These are phyloP conservation scores for Lagenidium giganteum DNA, from an alignment of 352 stramenopile genomes.

Conservation along the genomic window DNA sequence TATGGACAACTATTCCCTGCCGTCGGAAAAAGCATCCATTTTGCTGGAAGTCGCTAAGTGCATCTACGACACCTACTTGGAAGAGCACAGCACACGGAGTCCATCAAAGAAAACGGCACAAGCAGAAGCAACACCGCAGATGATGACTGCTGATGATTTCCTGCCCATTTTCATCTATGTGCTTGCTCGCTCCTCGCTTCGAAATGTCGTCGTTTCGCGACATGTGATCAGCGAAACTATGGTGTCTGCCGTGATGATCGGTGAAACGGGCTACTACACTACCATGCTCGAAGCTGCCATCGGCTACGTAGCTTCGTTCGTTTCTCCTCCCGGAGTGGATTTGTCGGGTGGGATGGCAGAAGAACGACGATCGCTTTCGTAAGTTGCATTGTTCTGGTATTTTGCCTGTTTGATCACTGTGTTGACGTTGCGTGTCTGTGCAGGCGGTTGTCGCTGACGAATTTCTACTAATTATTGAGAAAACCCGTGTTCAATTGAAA, in stretches of 20 bases:
- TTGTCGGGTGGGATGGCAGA: no score
- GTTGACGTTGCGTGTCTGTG: no score
- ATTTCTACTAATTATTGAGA: no score
- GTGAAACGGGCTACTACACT: slow-evolving; percentile 76
- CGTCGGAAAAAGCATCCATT: slow-evolving; percentile 57
- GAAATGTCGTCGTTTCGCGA: slow-evolving; percentile 48
- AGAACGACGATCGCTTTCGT: no score
- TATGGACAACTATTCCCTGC: slow-evolving; percentile 72
- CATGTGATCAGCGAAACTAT: slow-evolving; percentile 77
- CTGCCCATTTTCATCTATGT: slow-evolving; percentile 80
- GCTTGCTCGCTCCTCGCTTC: slow-evolving; percentile 40
- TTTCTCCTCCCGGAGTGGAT: no score
- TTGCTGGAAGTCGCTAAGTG: slow-evolving; percentile 63
- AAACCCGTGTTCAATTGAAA: no score
- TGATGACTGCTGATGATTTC: slow-evolving; percentile 73
- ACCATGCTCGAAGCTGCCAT: slow-evolving; percentile 76
- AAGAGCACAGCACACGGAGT: no score
- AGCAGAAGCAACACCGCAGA: no score
- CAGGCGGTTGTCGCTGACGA: no score
- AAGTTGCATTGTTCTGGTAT: no score
- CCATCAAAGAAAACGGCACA: no score
- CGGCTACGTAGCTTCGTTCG: slow-evolving; percentile 53
- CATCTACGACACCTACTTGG: slow-evolving; percentile 59
- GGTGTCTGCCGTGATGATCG: slow-evolving; percentile 68
- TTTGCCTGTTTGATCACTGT: no score